Evolutionary conservation across 106 monocot genomes (phyloP).

Genomic region (Dendrobium catenatum): DNA sequence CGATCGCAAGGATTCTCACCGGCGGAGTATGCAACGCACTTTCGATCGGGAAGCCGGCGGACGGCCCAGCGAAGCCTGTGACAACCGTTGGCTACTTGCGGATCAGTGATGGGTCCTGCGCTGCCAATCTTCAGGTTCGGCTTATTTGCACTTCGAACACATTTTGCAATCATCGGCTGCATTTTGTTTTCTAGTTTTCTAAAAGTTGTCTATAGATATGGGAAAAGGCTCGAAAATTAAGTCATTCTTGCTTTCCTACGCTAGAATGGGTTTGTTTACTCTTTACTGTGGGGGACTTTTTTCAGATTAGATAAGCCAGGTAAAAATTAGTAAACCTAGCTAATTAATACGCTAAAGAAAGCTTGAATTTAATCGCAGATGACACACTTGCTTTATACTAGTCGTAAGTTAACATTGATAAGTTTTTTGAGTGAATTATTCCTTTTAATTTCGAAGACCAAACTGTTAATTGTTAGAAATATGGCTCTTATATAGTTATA

Average conservation of each 20-base stretch:
- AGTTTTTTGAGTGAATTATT: not conserved
- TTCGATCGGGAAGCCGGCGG: not conserved
- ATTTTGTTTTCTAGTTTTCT: not conserved
- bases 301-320: not conserved
- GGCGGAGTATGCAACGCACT: not conserved
- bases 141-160: not conserved
- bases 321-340: too few species aligned
- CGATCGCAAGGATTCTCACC: slow-evolving; percentile 23
- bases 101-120: slow-evolving; percentile 79
- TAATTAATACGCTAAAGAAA: not conserved
- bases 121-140: slow-evolving; percentile 53
- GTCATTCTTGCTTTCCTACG: not conserved
- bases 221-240: not conserved
- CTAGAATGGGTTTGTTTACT: not conserved
- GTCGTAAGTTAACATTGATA: not conserved
- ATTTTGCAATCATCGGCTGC: not conserved
- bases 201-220: not conserved
- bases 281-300: not conserved
- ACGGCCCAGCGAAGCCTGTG: not conserved
- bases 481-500: not conserved
- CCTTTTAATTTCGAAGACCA: not conserved
- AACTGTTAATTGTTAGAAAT: not conserved
- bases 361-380: not conserved
- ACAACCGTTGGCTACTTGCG: slow-evolving; percentile 26
- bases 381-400: not conserved